Evolutionary conservation across 1,139 yeast species (phyloP), one percentile per base, ranked within the genome.

Genomic region (Entelexis sorbosivorans): DNA sequence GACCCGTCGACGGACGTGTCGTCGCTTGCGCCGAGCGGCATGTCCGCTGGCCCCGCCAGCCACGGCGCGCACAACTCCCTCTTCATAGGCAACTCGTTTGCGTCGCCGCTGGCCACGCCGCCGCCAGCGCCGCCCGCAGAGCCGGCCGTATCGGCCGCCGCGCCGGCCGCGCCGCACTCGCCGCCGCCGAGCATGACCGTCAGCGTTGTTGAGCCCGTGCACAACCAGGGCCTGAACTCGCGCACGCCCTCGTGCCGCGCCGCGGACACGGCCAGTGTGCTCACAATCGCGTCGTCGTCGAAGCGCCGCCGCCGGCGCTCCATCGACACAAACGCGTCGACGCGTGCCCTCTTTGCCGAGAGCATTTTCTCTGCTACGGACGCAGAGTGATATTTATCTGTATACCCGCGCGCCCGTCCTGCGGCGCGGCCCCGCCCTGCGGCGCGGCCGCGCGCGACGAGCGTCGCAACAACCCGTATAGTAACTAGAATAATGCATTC

Each of bases 301-400:
- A 66, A 65, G 53, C 64, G 66, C 48, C 63, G 61, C 31, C 59
- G 67, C 17, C 59, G 70, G 39, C 58, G 66, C 34, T 65, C 69
- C 10, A 60, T 68, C 38, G 71, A 68, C 53, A 68, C 71, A 19
- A 68, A 67, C 55, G 71, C 71, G n/a, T 62, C 67, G 22, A 68
- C 67, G 9, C 59, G 64, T 42, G 71, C 69, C 11, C 59, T 67
- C 40, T 69, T 69, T 2, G 70, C 71, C 10, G 71, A 65, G 44
- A 60, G 65, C n/a, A 49, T 67, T 13, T 42, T 42, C 36, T 42
- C 45, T 9, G 29, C 35, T 3, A 42, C 45, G 20, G 45, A 42
- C n/a, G 45, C 29, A 2, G 45, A 42, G 36, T 42, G 19, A 24
- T 31, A 19, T 29, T 22, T 36, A 36, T 36, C 11, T 36, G 17